Evolutionary conservation across 2,329 filamentous ascomycete species (phyloP).

Genomic region (Thielaviopsis populi): DNA sequence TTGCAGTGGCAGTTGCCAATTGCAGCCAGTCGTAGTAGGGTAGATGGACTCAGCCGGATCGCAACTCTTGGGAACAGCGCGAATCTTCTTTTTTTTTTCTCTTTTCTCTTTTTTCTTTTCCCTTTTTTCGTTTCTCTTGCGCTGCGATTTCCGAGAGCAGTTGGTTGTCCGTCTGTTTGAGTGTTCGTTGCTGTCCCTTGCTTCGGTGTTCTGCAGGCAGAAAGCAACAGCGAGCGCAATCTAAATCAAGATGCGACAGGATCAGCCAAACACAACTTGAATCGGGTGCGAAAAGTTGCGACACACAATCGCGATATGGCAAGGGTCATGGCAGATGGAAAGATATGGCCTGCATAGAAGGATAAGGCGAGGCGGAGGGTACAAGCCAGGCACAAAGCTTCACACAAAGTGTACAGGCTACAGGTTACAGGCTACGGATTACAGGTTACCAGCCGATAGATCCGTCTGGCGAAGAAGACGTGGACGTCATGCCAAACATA

Average conservation of each 20-base stretch:
- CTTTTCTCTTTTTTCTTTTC: too few relatives aligned
- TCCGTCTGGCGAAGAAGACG: not conserved
- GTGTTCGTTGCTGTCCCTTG: not conserved
- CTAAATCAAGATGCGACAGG: not conserved
- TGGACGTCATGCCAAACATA: not conserved
- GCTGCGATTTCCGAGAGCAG: too few relatives aligned
- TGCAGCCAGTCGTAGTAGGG: not conserved
- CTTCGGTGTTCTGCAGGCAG: not conserved
- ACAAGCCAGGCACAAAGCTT: not conserved
- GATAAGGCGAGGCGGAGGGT: not conserved
- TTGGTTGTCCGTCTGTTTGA: not conserved
- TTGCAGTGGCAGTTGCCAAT: not conserved
- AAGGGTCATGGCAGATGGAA: not conserved
- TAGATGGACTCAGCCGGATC: not conserved
- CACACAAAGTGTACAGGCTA: not conserved
- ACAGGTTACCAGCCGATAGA: not conserved
- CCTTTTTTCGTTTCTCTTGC: too few relatives aligned
- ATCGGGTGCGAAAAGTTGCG: not conserved
- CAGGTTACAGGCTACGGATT: not conserved
- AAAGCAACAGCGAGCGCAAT: not conserved
- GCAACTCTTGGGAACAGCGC: not conserved
- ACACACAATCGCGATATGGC: not conserved
- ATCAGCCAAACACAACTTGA: not conserved
- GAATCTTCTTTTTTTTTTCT: too few relatives aligned
- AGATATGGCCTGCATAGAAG: not conserved